These are phyloP conservation scores for Solanum lycopersicoides DNA, from an alignment of 257 asterid genomes.

Conservation along the genomic window DNA sequence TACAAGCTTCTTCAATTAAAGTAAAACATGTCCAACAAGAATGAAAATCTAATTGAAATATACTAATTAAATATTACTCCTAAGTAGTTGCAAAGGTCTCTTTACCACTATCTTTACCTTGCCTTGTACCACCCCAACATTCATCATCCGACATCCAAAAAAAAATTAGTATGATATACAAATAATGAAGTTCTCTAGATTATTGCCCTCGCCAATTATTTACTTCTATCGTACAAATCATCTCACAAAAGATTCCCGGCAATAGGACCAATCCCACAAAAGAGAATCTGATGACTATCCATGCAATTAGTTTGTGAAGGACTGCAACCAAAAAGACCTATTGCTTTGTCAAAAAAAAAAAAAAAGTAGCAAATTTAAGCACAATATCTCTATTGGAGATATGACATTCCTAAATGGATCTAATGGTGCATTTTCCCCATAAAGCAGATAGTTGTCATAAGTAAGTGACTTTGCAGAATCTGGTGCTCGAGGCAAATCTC, in stretches of 20 bases:
- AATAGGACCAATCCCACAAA: not conserved
- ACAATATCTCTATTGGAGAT: constrained; percentile 41
- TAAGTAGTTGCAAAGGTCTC: too few species aligned
- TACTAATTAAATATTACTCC: not conserved
- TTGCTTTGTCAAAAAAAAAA: not conserved
- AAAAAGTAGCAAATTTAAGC: not conserved
- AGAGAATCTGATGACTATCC: not conserved
- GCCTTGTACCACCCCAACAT: not conserved
- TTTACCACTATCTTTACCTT: not conserved
- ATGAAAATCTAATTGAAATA: too few species aligned
- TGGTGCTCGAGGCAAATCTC: constrained; percentile 1
- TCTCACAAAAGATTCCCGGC: not conserved
- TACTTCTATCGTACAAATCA: not conserved
- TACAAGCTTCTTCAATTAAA: not conserved
- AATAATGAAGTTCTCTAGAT: not conserved
- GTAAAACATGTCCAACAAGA: not conserved
- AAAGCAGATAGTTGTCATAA: constrained; percentile 1
- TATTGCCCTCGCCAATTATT: not conserved
- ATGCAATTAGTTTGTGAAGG: not conserved
- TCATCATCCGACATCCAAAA: not conserved
- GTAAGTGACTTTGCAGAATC: not conserved
- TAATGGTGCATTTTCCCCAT: constrained; percentile 4
- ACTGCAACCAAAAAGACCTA: not conserved
- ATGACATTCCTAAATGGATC: constrained; percentile 4
- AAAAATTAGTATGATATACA: not conserved